Base-by-base conservation (phyloP, 768 basidiomycete genomes). In the Russula earlei region DNA sequence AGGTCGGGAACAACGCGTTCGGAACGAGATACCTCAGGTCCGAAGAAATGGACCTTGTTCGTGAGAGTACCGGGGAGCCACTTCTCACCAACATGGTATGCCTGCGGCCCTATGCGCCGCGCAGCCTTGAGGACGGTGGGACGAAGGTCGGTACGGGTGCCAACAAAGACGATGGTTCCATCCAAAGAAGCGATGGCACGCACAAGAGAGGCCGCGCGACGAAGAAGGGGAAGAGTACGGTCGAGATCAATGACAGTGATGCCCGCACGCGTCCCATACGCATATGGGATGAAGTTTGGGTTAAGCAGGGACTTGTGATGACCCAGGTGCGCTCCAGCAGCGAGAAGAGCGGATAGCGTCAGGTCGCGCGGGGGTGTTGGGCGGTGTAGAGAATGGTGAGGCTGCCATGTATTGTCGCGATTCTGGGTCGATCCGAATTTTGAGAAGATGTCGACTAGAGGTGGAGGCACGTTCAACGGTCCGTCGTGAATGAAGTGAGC, bases 11-110 rank as follows among this genome's bases (percentile, higher is more conserved):
- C 72, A 63, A 84, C 74, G 56, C 77, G 79, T 61, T 78, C 74
- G 36, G 73, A 70, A 46, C 75, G 70, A 34, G 80, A 75, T 17
- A 75, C 74, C 6, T 80, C 74, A 5, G 73, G 70, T n/a, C 83
- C 79, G 67, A 86, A 90, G 59, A 91, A 75, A 47, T 86, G 80
- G 33, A 78, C 71, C 65, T 80, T 80, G 73, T 99, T 97, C 44
- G 95, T 95, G 62, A 98, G 76, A 22, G 88, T 90, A n/a, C 96
- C 96, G 1, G 95, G 90, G 36, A 93, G 75, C 96, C 96, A 99
- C 67, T 85, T 77, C 54, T 91, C 87, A 15, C 84, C 84, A 48
- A 96, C 84, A 58, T 87, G 81, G 72, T 80, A 98, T 0, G 85
- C 93, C 67, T 90, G 89, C 40, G 74, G 65, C 24, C 84, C 92